phyloP scores from a whole-genome alignment of 441 rosid genomes.

The Erodium moschatum region DNA sequence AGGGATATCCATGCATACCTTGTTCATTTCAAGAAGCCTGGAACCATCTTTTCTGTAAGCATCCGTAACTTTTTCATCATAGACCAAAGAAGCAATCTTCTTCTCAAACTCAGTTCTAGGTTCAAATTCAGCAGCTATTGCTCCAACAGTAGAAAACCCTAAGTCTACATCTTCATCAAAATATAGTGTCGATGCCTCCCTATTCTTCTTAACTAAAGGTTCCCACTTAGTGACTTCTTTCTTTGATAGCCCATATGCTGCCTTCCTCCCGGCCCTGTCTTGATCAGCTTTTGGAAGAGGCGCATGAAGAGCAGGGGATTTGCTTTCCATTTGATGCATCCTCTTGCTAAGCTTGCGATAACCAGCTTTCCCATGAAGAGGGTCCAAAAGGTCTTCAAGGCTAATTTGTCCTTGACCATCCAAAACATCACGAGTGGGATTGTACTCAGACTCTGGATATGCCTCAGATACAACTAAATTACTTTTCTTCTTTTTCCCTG shows the following conservation, averaged over 20 bases:
- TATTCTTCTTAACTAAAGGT: conserved; percentile 63
- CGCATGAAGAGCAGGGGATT: conserved; percentile 52
- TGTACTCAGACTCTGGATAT: conserved; percentile 81
- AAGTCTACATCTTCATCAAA: conserved; percentile 61
- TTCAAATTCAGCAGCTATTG: conserved; percentile 84
- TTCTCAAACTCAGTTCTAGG: conserved; percentile 93
- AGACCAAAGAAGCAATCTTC: conserved; percentile 66
- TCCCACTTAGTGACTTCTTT: conserved; percentile 68
- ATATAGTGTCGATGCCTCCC: conserved; percentile 71
- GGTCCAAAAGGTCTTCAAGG: conserved; percentile 54
- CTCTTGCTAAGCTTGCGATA: conserved; percentile 48
- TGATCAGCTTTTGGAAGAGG: conserved; percentile 61
- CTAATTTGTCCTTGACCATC: conserved; percentile 54
- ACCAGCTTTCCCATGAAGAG: conserved; percentile 55
- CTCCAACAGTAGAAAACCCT: conserved; percentile 81
- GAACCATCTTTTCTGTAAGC: conserved; percentile 81
- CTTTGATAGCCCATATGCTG: conserved; percentile 46
- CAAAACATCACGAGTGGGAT: conserved; percentile 70
- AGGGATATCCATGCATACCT: conserved; percentile 34
- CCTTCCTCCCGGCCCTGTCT: conserved; percentile 68
- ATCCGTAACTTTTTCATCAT: conserved; percentile 48
- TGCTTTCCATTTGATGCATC: conserved; percentile 39
- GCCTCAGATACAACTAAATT: conserved; percentile 50
- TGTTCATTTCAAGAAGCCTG: conserved; percentile 72
- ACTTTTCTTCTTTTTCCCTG: conserved; percentile 55